Evolutionary conservation across 2,329 filamentous ascomycete genomes (phyloP), one percentile per base, ranked within the genome.

Genomic region (Monilinia laxa): DNA sequence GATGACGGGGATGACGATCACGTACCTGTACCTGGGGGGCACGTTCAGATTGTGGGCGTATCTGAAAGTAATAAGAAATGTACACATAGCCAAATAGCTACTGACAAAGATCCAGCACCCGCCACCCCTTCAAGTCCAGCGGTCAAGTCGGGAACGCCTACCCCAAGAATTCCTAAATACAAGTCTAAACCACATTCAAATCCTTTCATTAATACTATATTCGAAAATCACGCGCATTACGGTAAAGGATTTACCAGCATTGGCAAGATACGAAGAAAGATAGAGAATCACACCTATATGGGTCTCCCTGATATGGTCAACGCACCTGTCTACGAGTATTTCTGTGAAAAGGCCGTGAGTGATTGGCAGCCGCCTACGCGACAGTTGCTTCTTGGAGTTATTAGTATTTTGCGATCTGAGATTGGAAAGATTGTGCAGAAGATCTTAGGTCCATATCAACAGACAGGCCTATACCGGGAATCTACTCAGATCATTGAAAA

Each of bases 221-320:
- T 67, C 38, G 42, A 71, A 65, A 0, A 23, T 0, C 56, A 64
- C 31, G n/a, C 56, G 1, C 35, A 14, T 7, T 23, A 57, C 28
- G 69, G 69, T 6, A 40, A 28, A n/a, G 6, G 59, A 3, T 53
- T 70, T 14, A 64, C 66, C 23, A 49, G 45, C 0, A 74, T 79
- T 55, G 71, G 73, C 16, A 75, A 77, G 0, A 85, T 91, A 1
- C 81, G 83, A 0, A 76, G 79, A 0, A 81, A 87, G 11, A 87
- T 90, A 18, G 76, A 79, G n/a, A 77, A 80, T 4, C 85, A 85
- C 14, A 84, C 83, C 38, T 81, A 80, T n/a, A 83, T 85, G 0
- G 87, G 87, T 0, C 80, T 87, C 70, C 86, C 86, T 0, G 82
- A 84, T 9, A 80, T 87, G 0, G 83, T 86, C 0, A 83, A 87